phyloP scores from a whole-genome alignment of 2,329 filamentous ascomycete species.

The Xylaria sp. region DNA sequence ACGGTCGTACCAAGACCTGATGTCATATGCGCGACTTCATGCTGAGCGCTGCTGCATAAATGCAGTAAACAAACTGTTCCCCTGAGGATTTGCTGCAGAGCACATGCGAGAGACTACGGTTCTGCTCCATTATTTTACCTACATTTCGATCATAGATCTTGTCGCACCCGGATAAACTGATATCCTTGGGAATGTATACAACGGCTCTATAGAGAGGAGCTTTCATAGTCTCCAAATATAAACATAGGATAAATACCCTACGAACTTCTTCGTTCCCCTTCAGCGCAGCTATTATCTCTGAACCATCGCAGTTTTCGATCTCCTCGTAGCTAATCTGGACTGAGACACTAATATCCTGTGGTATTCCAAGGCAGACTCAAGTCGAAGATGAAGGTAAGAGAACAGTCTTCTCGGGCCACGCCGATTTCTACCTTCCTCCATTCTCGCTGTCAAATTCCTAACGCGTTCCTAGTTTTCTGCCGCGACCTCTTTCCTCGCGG shows the following conservation, averaged over 20 bases:
- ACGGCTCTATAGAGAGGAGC: neutral
- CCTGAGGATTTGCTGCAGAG: neutral
- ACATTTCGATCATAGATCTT: neutral
- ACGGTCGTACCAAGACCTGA: neutral
- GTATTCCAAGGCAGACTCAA: neutral
- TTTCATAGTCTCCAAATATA: neutral
- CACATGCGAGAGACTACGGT: neutral
- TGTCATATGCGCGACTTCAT: neutral
- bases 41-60: neutral
- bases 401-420: neutral
- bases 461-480: constrained; percentile 1
- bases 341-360: neutral
- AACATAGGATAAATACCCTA: neutral
- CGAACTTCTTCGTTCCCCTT: neutral
- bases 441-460: neutral
- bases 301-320: neutral
- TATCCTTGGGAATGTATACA: neutral
- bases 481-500: neutral
- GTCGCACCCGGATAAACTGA: constrained; percentile 26
- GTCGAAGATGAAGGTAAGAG: constrained; percentile 24
- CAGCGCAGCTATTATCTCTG: neutral
- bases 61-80: neutral
- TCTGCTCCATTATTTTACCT: neutral
- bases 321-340: neutral
- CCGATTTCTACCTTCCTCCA: neutral